A percentile compares a stretch with the other conserved stretches of the same genome.
Evolutionary conservation across 257 asterid species (phyloP).

Genomic region (Solanum acaule): DNA sequence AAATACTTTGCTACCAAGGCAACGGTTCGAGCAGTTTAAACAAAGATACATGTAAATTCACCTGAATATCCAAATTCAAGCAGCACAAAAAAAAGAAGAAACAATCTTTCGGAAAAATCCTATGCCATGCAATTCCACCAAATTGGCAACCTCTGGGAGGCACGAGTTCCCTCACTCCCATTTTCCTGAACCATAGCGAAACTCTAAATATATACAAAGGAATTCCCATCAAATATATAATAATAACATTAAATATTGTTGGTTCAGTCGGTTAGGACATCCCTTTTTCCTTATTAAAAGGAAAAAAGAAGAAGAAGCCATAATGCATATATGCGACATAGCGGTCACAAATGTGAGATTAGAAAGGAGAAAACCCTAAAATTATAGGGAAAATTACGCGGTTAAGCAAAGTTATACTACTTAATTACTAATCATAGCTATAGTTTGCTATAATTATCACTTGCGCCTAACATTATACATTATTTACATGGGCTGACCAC

Average conservation of each 20-base stretch:
- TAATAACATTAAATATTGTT: neutral
- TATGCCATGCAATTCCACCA: no score
- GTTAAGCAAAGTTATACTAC: no score
- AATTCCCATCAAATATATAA: neutral
- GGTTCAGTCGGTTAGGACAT: neutral
- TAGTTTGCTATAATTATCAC: no score
- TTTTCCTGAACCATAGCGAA: neutral
- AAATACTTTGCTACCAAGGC: neutral
- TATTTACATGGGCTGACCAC: no score
- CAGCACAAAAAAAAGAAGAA: no score
- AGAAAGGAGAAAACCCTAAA: neutral
- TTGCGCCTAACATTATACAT: no score
- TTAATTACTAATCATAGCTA: no score
- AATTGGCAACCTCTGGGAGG: no score
- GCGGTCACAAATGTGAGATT: neutral
- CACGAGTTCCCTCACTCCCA: neutral
- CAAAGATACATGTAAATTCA: no score
- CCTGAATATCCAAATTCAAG: no score
- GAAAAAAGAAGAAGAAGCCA: neutral
- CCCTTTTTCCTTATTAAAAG: neutral
- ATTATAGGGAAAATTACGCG: neutral
- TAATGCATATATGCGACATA: neutral
- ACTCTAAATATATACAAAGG: neutral
- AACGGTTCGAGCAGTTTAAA: no score
- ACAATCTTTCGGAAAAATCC: no score